phyloP scores from a whole-genome alignment of 78 protist genomes.

The Dictyostelium citrinum region DNA sequence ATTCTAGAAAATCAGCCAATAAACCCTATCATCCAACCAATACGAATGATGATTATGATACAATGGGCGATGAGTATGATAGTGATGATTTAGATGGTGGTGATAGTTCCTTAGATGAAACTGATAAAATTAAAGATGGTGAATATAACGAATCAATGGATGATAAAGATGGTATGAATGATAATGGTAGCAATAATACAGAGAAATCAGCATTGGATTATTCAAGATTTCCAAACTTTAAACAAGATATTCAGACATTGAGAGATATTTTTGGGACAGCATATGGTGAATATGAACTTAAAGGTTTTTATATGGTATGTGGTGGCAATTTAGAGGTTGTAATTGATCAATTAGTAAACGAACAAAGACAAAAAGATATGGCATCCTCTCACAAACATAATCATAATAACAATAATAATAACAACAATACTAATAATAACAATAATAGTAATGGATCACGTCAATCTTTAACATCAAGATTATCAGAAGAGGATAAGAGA shows the following conservation, averaged over 20 bases:
- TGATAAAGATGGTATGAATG: neutral
- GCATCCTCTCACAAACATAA: neutral
- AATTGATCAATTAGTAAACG: constrained; percentile 65
- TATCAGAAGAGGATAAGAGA: constrained; percentile 57
- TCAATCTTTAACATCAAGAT: constrained; percentile 29
- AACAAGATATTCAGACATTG: constrained; percentile 43
- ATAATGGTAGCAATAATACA: neutral
- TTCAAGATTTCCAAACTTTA: constrained; percentile 44
- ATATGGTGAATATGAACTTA: constrained; percentile 48
- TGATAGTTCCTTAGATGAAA: neutral
- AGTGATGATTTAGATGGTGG: neutral
- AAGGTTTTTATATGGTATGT: constrained; percentile 35
- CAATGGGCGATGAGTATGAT: neutral
- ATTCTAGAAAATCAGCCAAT: neutral
- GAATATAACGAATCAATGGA: neutral
- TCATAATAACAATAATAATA: neutral
- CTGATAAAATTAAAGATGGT: neutral
- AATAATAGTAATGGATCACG: neutral
- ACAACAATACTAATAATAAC: neutral
- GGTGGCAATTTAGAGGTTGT: constrained; percentile 61
- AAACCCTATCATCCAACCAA: neutral
- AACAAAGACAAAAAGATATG: constrained; percentile 24
- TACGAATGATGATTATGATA: neutral
- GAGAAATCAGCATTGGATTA: neutral
- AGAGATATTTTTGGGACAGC: constrained; percentile 64